Base-by-base conservation (phyloP, 129 eudicot genomes). In the Kitagawia praeruptora region DNA sequence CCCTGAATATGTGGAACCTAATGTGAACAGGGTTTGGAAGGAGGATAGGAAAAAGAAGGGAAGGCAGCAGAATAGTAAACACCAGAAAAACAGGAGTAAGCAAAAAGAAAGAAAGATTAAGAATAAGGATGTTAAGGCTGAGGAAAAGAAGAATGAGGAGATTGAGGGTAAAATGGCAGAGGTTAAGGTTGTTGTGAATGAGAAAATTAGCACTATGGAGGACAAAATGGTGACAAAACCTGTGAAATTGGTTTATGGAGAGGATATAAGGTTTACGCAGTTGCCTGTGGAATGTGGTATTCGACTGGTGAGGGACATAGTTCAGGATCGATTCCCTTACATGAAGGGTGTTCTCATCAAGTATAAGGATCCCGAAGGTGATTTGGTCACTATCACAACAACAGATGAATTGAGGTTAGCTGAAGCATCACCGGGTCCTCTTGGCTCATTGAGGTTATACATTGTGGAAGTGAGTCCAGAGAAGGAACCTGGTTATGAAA, bases 281-380 rank as follows among this genome's bases (percentile, higher is more conserved):
- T 56, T 95, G 56, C 97, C 98, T 0, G 78, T 87, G 51, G 83
- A 87, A 54, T 92, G 96, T 78, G 83, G 85, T 70, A 80, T 89
- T 64, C 85, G 88, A 56, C 81, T 92, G 41, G 97, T 92, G 75
- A 87, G 97, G 85, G 94, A 90, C 63, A 77, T 95, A 77, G 90
- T 92, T 64, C 80, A 77, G 64, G 98, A 95, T 74, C 82, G 94
- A 28, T 95, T 90, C 81, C 97, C 98, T 0, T 83, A 80, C 44
- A 78, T 95, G 79, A 79, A 92, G 76, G 98, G 96, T 64, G 97
- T 84, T 38, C 98, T 92, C 71, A 85, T 95, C 47, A 95, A 95
- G 84, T 95, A 92, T 77, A 90, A 80, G 82, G 98, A 95, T 82
- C 87, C 83, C 77, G 98, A 95, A 82, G 98, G 98, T 18, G 98